Conservation (phyloP, 1,284 basidiomycete genomes). For the Kwoniella shivajii region DNA sequence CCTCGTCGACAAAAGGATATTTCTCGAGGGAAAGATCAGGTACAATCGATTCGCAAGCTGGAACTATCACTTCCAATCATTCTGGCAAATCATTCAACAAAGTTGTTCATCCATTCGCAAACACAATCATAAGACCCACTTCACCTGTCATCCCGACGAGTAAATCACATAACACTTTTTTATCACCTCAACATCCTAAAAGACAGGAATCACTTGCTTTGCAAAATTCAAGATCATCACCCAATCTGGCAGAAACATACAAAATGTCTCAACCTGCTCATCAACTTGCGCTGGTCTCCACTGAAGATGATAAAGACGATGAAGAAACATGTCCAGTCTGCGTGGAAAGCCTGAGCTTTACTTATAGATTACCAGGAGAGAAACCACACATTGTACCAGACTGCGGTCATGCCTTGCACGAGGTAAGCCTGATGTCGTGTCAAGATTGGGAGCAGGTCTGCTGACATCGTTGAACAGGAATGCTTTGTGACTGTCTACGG, state of each 20-base stretch:
- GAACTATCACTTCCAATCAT: constrained; percentile 29
- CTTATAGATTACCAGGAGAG: constrained; percentile 72
- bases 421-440: constrained; percentile 62
- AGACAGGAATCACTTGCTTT: not conserved
- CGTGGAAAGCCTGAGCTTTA: constrained; percentile 50
- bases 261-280: constrained; percentile 28
- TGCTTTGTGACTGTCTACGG: constrained; percentile 97
- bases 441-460: constrained; percentile 9
- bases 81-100: constrained; percentile 22
- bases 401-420: constrained; percentile 95
- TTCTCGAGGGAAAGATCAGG: constrained; percentile 12
- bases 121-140: constrained; percentile 23
- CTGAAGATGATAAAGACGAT: constrained; percentile 39
- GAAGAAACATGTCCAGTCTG: constrained; percentile 54
- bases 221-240: constrained; percentile 29
- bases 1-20: constrained; percentile 2
- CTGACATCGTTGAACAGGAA: constrained; percentile 60
- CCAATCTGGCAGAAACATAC: constrained; percentile 31
- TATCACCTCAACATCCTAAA: constrained; percentile 7
- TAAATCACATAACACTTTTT: constrained; percentile 9
- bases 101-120: constrained; percentile 44
- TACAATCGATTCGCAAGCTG: constrained; percentile 17
- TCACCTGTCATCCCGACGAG: constrained; percentile 15
- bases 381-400: constrained; percentile 95
- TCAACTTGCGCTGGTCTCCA: constrained; percentile 44